A percentile compares a stretch with the other conserved stretches of the same genome.
phyloP scores from a whole-genome alignment of 2,329 filamentous ascomycete genomes.

The Pseudogymnoascus sp. region DNA sequence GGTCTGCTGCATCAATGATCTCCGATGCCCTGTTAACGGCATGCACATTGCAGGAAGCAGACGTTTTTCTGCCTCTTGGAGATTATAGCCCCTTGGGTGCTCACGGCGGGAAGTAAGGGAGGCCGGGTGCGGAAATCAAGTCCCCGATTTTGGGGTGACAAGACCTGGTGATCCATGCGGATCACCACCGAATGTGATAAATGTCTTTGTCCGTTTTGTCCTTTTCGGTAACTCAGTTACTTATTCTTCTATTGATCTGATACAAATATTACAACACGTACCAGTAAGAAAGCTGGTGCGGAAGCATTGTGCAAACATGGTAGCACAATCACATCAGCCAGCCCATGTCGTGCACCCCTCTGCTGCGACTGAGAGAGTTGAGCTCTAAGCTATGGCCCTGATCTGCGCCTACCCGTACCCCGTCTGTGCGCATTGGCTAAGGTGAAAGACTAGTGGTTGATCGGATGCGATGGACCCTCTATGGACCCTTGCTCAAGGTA shows the following conservation, averaged over 20 bases:
- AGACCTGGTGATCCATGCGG: neutral
- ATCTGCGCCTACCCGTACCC: slow-evolving; percentile 4
- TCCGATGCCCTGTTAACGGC: neutral
- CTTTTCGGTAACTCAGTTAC: neutral
- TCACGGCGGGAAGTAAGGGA: neutral
- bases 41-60: slow-evolving; percentile 1
- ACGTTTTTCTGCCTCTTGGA: neutral
- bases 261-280: neutral
- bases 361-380: slow-evolving; percentile 1
- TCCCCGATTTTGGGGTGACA: neutral
- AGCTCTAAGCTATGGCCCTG: neutral
- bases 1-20: neutral
- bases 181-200: slow-evolving; percentile 4
- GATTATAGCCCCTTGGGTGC: neutral
- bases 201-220: neutral
- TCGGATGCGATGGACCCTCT: neutral
- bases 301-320: neutral
- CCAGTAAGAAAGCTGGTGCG: neutral
- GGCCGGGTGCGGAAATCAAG: neutral
- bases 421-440: neutral
- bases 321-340: slow-evolving; percentile 3
- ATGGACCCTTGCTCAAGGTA: neutral
- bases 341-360: neutral
- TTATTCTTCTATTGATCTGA: neutral
- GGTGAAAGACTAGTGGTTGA: neutral